Percentiles rank a stretch among this genome's conserved stretches.
phyloP scores from a whole-genome alignment of 2,329 filamentous ascomycete species.

The Calonectria crousiana region DNA sequence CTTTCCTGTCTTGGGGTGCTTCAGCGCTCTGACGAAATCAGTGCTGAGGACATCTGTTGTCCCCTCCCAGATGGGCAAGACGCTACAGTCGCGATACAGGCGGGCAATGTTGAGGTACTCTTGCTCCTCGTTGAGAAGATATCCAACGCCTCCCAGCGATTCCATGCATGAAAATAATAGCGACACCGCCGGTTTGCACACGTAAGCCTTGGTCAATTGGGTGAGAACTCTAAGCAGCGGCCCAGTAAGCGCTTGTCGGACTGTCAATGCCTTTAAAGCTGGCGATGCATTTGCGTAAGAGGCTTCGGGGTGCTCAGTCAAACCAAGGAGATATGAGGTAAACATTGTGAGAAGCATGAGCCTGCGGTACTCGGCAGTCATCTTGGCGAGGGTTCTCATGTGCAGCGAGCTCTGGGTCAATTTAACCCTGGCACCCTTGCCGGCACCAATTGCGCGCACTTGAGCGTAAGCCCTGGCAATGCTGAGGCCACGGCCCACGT shows the following conservation, averaged over 20 bases:
- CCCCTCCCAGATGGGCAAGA: constrained; percentile 78
- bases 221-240: constrained; percentile 69
- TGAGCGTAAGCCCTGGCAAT: constrained; percentile 69
- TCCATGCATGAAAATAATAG: constrained; percentile 72
- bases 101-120: constrained; percentile 75
- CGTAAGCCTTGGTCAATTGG: constrained; percentile 71
- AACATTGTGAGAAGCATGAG: constrained; percentile 69
- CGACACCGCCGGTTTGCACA: constrained; percentile 62
- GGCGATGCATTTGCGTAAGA: constrained; percentile 22
- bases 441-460: constrained; percentile 65
- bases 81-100: constrained; percentile 73
- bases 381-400: constrained; percentile 67
- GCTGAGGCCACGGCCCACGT: constrained; percentile 67
- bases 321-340: constrained; percentile 65
- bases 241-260: constrained; percentile 47
- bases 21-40: constrained; percentile 61
- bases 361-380: constrained; percentile 67
- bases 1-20: constrained; percentile 55
- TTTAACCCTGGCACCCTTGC: constrained; percentile 56
- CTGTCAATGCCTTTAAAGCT: constrained; percentile 48
- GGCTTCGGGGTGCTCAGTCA: constrained; percentile 59
- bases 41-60: constrained; percentile 78
- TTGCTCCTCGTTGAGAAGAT: constrained; percentile 72
- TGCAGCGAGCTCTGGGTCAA: constrained; percentile 68
- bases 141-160: constrained; percentile 74